Evolutionary conservation across 108 stramenopile species (phyloP).

Genomic region (Fistulifera pelliculosa): DNA sequence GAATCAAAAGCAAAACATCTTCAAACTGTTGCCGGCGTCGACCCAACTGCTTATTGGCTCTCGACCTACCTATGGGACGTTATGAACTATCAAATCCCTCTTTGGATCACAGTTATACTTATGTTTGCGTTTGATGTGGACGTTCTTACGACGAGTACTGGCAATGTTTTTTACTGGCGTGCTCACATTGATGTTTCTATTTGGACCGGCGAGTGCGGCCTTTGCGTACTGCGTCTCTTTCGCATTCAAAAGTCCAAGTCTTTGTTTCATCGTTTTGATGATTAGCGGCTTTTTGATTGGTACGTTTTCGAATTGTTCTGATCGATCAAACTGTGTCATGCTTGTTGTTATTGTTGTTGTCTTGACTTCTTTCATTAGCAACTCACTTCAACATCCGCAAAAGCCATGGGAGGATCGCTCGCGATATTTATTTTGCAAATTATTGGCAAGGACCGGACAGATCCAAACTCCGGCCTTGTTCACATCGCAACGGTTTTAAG

Average conservation of each 20-base stretch:
- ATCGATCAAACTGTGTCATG: too few species aligned
- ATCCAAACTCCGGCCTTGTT: constrained; percentile 34
- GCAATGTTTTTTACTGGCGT: constrained; percentile 51
- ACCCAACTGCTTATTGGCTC: constrained; percentile 86
- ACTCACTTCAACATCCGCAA: too few species aligned
- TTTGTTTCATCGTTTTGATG: constrained; percentile 81
- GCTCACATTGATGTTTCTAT: constrained; percentile 66
- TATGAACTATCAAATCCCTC: constrained; percentile 87
- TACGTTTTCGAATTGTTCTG: too few species aligned
- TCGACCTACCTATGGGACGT: constrained; percentile 89
- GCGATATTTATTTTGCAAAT: constrained; percentile 42
- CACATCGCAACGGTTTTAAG: constrained; percentile 34
- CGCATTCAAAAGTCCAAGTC: constrained; percentile 71
- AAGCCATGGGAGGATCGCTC: constrained; percentile 41
- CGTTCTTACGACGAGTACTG: constrained; percentile 45
- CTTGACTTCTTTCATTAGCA: too few species aligned
- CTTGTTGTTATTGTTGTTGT: too few species aligned
- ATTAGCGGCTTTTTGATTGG: constrained; percentile 90
- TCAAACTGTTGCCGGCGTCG: constrained; percentile 93
- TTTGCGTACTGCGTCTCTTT: constrained; percentile 90
- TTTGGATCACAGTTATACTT: constrained; percentile 63
- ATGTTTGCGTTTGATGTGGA: constrained; percentile 61
- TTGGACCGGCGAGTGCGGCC: constrained; percentile 87
- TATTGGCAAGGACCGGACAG: constrained; percentile 33
- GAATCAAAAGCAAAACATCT: constrained; percentile 96